Evolutionary conservation across 176 grass and related monocot genomes (phyloP), one percentile per base, ranked within the genome.

Genomic region (Aechmea fasciata): DNA sequence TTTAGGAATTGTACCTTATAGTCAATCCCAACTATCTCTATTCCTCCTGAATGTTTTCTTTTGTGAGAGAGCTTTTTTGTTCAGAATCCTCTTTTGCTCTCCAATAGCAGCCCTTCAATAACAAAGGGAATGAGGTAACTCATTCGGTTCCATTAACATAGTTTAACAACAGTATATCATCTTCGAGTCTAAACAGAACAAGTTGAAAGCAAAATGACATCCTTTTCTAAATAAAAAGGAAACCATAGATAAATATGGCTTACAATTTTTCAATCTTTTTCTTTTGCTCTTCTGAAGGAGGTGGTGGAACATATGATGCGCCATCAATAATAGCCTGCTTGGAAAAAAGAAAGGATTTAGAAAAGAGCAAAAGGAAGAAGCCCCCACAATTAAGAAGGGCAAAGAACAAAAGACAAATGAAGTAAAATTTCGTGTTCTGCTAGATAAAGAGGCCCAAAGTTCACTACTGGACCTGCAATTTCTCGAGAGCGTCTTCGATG

Each of bases 251-350:
- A 47, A 51, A 12, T 73, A 65, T 2, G 55, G 23, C 82, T 82
- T 93, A 99, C 94, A 90, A 85, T 84, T 90, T 93, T 78, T 90
- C 94, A 73, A 93, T 90, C 75, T 72, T 99, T 66, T 93, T 88
- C 89, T 99, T 93, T 85, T 93, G 87, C 28, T 93, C 89, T 67
- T 93, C 89, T 20, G 86, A 80, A 80, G 94, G 94, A 19, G 94
- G 89, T 19, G 94, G 94, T 22, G 89, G 89, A 66, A 99, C 94
- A 70, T 99, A 93, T 63, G 86, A 92, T 65, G 94, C 89, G 75
- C 89, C 89, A 90, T 93, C 84, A 81, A 93, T 84, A 57, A 99
- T 93, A 82, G 79, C 80, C 89, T 99, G 77, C 72, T 68, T 2
- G 73, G 18, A 3, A 78, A 72, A 57, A 41, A 41, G 33, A 41